Conservation (phyloP, 164 flowering plant genomes). For the Warburgia ugandensis region DNA sequence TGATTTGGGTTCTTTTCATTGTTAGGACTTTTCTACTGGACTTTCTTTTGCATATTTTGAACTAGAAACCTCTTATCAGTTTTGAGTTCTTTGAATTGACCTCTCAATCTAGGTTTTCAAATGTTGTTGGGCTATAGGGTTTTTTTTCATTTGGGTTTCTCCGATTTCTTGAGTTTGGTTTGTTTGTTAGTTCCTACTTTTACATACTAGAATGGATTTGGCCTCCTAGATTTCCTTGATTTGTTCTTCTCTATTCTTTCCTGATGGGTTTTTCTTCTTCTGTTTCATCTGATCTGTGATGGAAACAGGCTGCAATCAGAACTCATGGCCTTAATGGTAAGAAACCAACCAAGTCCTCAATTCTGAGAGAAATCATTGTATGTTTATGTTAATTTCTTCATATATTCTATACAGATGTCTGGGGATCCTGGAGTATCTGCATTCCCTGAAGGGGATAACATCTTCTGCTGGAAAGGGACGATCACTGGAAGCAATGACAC, state of each 20-base stretch:
- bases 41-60: too few relatives aligned
- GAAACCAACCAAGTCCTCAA: conserved; percentile 5
- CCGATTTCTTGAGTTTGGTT: not conserved
- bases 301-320: conserved; percentile 25
- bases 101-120: not conserved
- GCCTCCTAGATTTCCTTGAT: not conserved
- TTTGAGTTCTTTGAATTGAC: not conserved
- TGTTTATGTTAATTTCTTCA: not conserved
- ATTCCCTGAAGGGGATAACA: conserved; percentile 93
- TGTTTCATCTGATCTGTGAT: not conserved
- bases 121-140: not conserved
- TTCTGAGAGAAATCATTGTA: too few relatives aligned
- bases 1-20: too few relatives aligned
- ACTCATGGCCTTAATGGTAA: conserved; percentile 27
- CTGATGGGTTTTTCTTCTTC: not conserved
- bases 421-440: conserved; percentile 84
- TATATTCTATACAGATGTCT: conserved; percentile 56
- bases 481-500: conserved; percentile 87
- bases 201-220: too few relatives aligned
- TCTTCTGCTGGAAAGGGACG: conserved; percentile 94
- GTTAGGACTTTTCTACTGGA: too few relatives aligned
- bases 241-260: not conserved
- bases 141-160: not conserved
- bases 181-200: too few relatives aligned
- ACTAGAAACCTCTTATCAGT: too few relatives aligned